Evolutionary conservation across 1,284 basidiomycete genomes (phyloP).

Genomic region (Coniferiporia sulphurascens): DNA sequence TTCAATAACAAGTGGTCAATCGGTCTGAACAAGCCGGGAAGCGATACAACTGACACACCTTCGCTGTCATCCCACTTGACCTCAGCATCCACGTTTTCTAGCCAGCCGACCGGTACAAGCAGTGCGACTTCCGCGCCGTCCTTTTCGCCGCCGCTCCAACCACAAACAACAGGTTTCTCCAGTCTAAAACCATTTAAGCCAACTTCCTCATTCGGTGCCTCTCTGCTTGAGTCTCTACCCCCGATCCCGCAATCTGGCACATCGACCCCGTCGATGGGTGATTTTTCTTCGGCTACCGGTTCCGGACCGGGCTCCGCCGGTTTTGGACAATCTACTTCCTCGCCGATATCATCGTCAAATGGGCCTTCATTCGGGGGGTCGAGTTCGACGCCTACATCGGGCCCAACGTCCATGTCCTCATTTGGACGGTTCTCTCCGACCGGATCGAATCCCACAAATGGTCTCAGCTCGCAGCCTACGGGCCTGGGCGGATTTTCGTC

Average conservation of each 20-base stretch:
- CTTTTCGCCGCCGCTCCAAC: slow-evolving; percentile 43
- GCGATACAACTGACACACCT: slow-evolving; percentile 19
- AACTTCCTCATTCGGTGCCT: slow-evolving; percentile 81
- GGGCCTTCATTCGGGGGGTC: slow-evolving; percentile 18
- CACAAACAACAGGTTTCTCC: slow-evolving; percentile 79
- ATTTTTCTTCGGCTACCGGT: slow-evolving; percentile 16
- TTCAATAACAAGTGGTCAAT: slow-evolving; percentile 30
- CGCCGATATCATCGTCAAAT: slow-evolving; percentile 8
- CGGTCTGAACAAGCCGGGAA: slow-evolving; percentile 25
- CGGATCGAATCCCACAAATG: slow-evolving; percentile 13
- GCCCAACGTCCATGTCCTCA: too few species aligned
- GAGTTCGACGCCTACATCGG: slow-evolving; percentile 13
- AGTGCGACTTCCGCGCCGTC: slow-evolving; percentile 27
- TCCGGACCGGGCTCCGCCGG: neutral
- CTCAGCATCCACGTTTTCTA: slow-evolving; percentile 34
- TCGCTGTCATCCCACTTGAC: slow-evolving; percentile 35
- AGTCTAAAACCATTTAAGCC: slow-evolving; percentile 91
- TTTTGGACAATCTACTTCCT: neutral
- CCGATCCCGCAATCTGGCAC: slow-evolving; percentile 58
- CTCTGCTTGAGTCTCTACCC: slow-evolving; percentile 73
- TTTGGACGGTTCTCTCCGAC: neutral
- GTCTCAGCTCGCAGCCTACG: slow-evolving; percentile 30
- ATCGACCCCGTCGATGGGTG: slow-evolving; percentile 41
- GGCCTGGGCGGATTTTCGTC: slow-evolving; percentile 27
- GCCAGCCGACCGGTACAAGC: slow-evolving; percentile 46